A percentile compares a stretch with the other conserved stretches of the same genome.
These are phyloP conservation scores for Acorus calamus DNA, from an alignment of 106 monocot genomes.

Conservation along the genomic window DNA sequence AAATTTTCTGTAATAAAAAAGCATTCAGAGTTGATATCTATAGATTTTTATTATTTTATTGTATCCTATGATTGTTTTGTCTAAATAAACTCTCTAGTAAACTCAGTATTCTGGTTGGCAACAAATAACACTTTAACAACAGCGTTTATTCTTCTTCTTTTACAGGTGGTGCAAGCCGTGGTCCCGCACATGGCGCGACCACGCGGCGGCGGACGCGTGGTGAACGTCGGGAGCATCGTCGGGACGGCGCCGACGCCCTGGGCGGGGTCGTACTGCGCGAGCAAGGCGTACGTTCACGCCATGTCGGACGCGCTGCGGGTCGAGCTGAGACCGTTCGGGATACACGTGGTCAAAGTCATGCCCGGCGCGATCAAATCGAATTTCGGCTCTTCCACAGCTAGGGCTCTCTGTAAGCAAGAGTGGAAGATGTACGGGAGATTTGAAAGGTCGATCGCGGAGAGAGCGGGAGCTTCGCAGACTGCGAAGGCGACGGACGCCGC, in stretches of 20 bases:
- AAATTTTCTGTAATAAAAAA: too few species aligned
- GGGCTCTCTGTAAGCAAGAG: conserved; percentile 1
- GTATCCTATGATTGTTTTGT: too few species aligned
- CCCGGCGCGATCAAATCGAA: conserved; percentile 27
- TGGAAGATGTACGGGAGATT: conserved; percentile 26
- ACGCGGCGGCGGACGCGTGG: conserved; percentile 15
- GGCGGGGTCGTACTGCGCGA: conserved; percentile 40
- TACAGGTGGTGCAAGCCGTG: conserved; percentile 20
- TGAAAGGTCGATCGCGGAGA: conserved; percentile 22
- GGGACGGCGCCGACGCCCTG: conserved; percentile 30
- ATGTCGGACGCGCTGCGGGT: conserved; percentile 30
- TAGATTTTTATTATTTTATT: too few species aligned
- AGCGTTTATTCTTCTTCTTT: too few species aligned
- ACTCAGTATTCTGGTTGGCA: too few species aligned
- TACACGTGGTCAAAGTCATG: conserved; percentile 34
- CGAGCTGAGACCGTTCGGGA: conserved; percentile 30
- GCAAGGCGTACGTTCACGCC: conserved; percentile 31
- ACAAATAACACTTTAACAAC: too few species aligned
- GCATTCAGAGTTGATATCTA: too few species aligned
- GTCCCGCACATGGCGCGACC: conserved; percentile 19
- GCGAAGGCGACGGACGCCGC: conserved; percentile 17
- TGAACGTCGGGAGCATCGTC: conserved; percentile 36
- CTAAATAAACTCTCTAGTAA: too few species aligned
- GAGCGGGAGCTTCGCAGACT: conserved; percentile 32
- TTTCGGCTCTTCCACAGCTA: conserved; percentile 11